Evolutionary conservation across 108 stramenopile species (phyloP).

Genomic region (Cylindrotheca closterium): DNA sequence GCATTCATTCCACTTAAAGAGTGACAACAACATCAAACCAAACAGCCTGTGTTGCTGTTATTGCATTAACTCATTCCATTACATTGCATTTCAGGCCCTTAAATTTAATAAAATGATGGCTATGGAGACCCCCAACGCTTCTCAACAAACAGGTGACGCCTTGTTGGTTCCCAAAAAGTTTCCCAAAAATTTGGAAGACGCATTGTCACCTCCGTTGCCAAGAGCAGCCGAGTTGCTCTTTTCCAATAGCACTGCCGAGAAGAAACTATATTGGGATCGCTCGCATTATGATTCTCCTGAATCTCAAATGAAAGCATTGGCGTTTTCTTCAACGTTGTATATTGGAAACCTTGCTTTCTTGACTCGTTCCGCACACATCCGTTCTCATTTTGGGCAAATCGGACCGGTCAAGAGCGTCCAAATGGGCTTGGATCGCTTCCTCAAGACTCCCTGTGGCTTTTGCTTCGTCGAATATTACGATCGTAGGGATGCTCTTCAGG

Average conservation of each 20-base stretch:
- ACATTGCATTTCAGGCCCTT: too few relatives aligned
- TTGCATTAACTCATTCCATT: too few relatives aligned
- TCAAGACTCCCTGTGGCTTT: constrained; percentile 93
- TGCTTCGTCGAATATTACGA: constrained; percentile 90
- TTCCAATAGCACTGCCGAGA: constrained; percentile 57
- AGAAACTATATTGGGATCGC: constrained; percentile 85
- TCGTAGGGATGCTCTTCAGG: constrained; percentile 67
- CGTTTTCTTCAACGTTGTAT: constrained; percentile 79
- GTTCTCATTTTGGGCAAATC: constrained; percentile 78
- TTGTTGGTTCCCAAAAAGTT: constrained; percentile 2
- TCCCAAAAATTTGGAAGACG: background rate
- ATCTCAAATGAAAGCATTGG: constrained; percentile 70
- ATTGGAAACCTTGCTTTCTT: constrained; percentile 96
- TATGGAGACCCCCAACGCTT: too few relatives aligned
- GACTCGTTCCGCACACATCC: constrained; percentile 83
- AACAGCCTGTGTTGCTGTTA: too few relatives aligned
- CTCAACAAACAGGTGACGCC: too few relatives aligned
- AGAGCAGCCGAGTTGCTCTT: constrained; percentile 68
- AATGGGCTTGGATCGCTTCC: constrained; percentile 90
- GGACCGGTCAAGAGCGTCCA: constrained; percentile 86
- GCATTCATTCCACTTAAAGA: too few relatives aligned
- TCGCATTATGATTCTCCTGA: constrained; percentile 76
- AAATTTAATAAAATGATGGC: too few relatives aligned
- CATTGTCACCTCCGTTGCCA: constrained; percentile 30
- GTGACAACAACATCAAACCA: too few relatives aligned